Conservation (phyloP, 1,139 yeast species). For the Zygosaccharomyces sapae region DNA sequence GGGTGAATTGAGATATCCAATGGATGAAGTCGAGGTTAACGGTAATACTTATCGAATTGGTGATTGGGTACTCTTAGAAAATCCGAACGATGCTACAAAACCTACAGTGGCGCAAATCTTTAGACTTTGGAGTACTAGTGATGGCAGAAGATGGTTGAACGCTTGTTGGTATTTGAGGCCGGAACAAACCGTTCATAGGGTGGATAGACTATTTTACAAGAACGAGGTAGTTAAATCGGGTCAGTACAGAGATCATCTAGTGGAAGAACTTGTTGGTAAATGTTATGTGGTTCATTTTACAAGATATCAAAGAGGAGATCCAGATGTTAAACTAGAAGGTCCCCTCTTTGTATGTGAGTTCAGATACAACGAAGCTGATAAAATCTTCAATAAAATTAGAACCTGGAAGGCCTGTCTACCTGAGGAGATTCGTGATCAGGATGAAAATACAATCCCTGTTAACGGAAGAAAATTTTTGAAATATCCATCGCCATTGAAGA, state of each 20-base stretch:
- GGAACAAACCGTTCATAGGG: slow-evolving; percentile 93
- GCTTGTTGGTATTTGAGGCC: slow-evolving; percentile 98
- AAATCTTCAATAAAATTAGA: slow-evolving; percentile 86
- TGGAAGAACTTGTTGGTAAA: slow-evolving; percentile 84
- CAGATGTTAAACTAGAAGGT: slow-evolving; percentile 72
- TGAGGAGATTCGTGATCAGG: slow-evolving; percentile 84
- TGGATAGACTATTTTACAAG: slow-evolving; percentile 80
- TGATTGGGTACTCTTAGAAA: slow-evolving; percentile 87
- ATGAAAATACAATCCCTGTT: slow-evolving; percentile 73
- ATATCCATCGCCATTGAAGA: slow-evolving; percentile 78
- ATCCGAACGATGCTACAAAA: slow-evolving; percentile 80
- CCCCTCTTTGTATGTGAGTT: slow-evolving; percentile 93
- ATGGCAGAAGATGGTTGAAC: slow-evolving; percentile 82
- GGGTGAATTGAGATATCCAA: slow-evolving; percentile 69
- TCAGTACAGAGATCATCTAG: slow-evolving; percentile 89
- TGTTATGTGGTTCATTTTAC: slow-evolving; percentile 94
- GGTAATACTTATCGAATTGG: slow-evolving; percentile 81
- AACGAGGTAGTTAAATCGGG: slow-evolving; percentile 97
- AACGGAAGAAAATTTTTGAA: slow-evolving; percentile 58
- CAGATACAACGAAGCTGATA: slow-evolving; percentile 86
- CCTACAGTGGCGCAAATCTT: slow-evolving; percentile 94
- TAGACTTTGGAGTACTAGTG: slow-evolving; percentile 79
- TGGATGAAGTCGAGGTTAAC: slow-evolving; percentile 67
- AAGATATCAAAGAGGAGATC: slow-evolving; percentile 90
- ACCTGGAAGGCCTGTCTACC: slow-evolving; percentile 99